phyloP scores from a whole-genome alignment of 768 basidiomycete genomes.

The Antrodiella citrinella region DNA sequence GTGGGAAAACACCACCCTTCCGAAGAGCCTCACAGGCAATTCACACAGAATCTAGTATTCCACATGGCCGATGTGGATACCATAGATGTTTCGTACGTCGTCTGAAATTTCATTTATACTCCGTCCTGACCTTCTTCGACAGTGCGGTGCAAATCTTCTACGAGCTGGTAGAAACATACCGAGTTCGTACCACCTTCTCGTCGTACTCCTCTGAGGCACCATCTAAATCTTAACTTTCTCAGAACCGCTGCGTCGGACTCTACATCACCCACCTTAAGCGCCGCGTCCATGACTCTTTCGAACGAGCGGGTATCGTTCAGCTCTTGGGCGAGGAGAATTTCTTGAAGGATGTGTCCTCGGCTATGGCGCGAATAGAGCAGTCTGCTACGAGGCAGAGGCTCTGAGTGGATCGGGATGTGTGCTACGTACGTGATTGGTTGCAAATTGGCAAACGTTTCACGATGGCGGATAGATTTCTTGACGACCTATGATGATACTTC shows the following conservation, averaged over 20 bases:
- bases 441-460: too few relatives aligned
- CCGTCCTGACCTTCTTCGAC: too few relatives aligned
- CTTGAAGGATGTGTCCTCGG: conserved; percentile 34
- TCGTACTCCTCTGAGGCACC: background rate
- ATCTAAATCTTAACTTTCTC: background rate
- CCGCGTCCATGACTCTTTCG: conserved; percentile 29
- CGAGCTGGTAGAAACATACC: conserved; percentile 73
- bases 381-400: conserved; percentile 9
- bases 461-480: too few relatives aligned
- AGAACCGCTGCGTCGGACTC: conserved; percentile 37
- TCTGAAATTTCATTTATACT: background rate
- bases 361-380: conserved; percentile 31
- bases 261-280: conserved; percentile 40
- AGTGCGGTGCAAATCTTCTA: conserved; percentile 81
- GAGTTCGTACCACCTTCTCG: conserved; percentile 31
- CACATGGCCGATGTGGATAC: conserved; percentile 89
- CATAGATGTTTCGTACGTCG: conserved; percentile 81
- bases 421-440: too few relatives aligned
- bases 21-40: conserved; percentile 70
- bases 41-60: conserved; percentile 77
- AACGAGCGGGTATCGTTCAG: conserved; percentile 34
- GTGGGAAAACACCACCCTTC: conserved; percentile 75
- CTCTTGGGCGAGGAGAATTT: conserved; percentile 38
- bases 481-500: too few relatives aligned
- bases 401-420: background rate